These are phyloP conservation scores for Sideroxylon spinosum DNA, from an alignment of 179 eudicot genomes.

Conservation along the genomic window DNA sequence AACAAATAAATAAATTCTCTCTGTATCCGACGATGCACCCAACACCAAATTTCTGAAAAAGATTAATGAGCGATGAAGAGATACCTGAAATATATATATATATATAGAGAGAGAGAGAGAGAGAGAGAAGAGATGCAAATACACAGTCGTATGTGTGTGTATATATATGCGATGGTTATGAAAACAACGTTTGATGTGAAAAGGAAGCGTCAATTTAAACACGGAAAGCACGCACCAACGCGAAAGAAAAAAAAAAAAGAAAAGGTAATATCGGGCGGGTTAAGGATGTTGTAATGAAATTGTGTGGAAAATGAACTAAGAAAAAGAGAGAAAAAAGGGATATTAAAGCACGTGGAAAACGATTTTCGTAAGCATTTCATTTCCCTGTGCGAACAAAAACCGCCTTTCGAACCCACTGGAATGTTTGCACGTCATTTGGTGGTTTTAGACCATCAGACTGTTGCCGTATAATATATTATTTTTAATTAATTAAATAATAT, in stretches of 20 bases:
- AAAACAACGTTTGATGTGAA: too few species aligned
- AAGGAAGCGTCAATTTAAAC: neutral
- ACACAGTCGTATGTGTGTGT: neutral
- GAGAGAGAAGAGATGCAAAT: neutral
- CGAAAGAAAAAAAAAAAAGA: too few species aligned
- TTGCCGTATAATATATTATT: too few species aligned
- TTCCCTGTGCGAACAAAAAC: neutral
- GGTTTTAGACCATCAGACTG: too few species aligned
- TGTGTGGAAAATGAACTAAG: neutral
- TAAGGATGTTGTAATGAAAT: neutral
- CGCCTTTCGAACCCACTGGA: neutral
- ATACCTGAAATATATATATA: neutral
- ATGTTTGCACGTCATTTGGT: too few species aligned
- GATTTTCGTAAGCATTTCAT: neutral
- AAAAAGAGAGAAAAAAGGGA: neutral
- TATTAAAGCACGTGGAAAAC: slow-evolving; percentile 2
- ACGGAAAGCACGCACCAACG: slow-evolving; percentile 10
- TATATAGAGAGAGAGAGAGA: neutral
- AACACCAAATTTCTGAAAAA: neutral
- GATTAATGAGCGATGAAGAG: neutral
- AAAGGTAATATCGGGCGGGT: neutral
- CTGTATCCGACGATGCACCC: neutral
- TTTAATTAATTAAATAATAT: too few species aligned
- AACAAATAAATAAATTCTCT: too few species aligned
- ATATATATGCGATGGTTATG: neutral